Evolutionary conservation across 306 rosid species (phyloP), one percentile per base, ranked within the genome.

Genomic region (Chamaecrista fasciculata): DNA sequence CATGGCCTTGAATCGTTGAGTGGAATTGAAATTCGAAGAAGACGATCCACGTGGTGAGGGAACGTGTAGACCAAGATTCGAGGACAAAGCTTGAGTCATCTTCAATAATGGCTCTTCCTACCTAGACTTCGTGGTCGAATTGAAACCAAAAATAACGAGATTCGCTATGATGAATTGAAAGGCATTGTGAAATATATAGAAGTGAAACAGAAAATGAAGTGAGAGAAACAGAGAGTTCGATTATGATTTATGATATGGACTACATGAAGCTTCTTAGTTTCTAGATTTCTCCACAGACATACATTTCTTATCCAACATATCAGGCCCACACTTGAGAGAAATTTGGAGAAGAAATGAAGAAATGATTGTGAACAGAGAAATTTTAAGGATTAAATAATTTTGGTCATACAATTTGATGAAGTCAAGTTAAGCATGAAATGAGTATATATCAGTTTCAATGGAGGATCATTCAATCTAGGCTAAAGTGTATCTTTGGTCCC

Each of bases 1-100:
- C 86, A 72, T 74, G 65, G 87, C 86, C 39, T 16, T 86, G 24
- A 83, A n/a, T n/a, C n/a, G n/a, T n/a, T n/a, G n/a, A n/a, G n/a
- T n/a, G n/a, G n/a, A n/a, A n/a, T n/a, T n/a, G n/a, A n/a, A n/a
- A n/a, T n/a, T n/a, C n/a, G 56, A 36, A 11, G 44, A 47, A 5
- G 52, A 47, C 1, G 58, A 46, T 28, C 33, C 31, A 47, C 19
- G 20, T 10, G 34, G 25, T 0, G 57, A n/a, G 44, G 77, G 18
- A 23, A 67, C 23, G 68, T 42, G 60, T 16, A 73, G 71, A 57
- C 59, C 40, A 16, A 74, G 6, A 52, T 28, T 25, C 2, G 79
- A 63, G 65, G 76, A 77, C 23, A 74, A 52, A 50, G 80, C 60
- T 2, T 44, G 80, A 43, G 86, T 52, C 86, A 81, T 81, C 39